phyloP scores from a whole-genome alignment of 1,139 yeast genomes.

The Kurtzmaniella natalensis region DNA sequence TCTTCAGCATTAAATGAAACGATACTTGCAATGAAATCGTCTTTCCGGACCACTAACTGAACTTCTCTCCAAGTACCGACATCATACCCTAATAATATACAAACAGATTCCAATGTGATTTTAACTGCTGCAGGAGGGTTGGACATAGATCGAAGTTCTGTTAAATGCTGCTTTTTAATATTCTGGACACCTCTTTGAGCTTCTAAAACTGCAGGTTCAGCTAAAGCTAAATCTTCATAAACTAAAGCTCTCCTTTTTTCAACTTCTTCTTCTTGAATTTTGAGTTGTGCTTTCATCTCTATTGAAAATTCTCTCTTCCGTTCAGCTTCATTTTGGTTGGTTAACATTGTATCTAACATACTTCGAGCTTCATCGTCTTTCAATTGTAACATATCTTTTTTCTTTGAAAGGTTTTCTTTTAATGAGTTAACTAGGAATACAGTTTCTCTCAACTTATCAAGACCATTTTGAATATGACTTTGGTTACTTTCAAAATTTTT shows the following conservation, averaged over 20 bases:
- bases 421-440: slow-evolving; percentile 67
- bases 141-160: slow-evolving; percentile 83
- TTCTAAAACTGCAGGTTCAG: slow-evolving; percentile 80
- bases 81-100: slow-evolving; percentile 72
- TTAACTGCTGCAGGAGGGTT: slow-evolving; percentile 92
- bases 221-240: slow-evolving; percentile 58
- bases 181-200: slow-evolving; percentile 87
- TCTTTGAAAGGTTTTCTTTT: slow-evolving; percentile 49
- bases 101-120: slow-evolving; percentile 83
- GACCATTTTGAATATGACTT: slow-evolving; percentile 67
- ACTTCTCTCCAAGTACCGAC: slow-evolving; percentile 78
- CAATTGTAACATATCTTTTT: slow-evolving; percentile 42
- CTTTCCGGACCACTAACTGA: slow-evolving; percentile 72
- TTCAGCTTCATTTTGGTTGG: slow-evolving; percentile 90
- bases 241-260: slow-evolving; percentile 53
- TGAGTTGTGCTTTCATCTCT: slow-evolving; percentile 67
- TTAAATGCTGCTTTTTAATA: slow-evolving; percentile 86
- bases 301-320: slow-evolving; percentile 83
- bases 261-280: slow-evolving; percentile 62
- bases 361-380: slow-evolving; percentile 69
- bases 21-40: slow-evolving; percentile 82
- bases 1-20: slow-evolving; percentile 66
- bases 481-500: slow-evolving; percentile 59
- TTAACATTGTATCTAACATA: slow-evolving; percentile 74
- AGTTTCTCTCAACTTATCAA: slow-evolving; percentile 73